Base-by-base conservation (phyloP, 805 yeast genomes). In the Maudiozyma turicensis region DNA sequence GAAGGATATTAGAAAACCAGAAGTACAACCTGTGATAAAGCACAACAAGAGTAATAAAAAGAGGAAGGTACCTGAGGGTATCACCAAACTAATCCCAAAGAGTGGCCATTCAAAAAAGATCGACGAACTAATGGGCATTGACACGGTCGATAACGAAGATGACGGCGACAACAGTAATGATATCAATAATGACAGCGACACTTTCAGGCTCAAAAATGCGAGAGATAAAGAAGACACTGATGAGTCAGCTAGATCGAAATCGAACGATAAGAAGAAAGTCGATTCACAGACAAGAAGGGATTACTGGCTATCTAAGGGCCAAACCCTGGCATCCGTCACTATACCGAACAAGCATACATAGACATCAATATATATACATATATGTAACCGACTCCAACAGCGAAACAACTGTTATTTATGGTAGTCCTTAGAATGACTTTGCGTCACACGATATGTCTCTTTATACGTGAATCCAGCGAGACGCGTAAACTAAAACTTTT, bases 261-360 rank as follows among this genome's bases (percentile, higher is more conserved):
- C 13, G n/a, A 44, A 8, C 9, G 1, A 2, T n/a, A 33, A 28
- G 14, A 30, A 20, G 26, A 20, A 20, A 1, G 68, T 64, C 3
- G 64, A 64, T 47, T 64, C 67, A 1, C 67, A 61, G 44, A 64
- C 69, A 0, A 56, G 58, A 48, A 49, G 69, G 31, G 64, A 64
- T 41, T 65, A 64, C 50, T 65, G 69, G 69, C 51, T 63, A 32
- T 61, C 65, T 31, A 65, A 65, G 51, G 67, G 67, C 13, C 58
- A 58, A 37, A 51, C 56, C n/a, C 50, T 58, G 34, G 44, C 54
- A 5, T 34, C 44, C 6, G 46, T 40, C 6, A 37, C 14, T 8
- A 46, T 46, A 30, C 46, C 50, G 15, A 48, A 45, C 8, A 42
- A 47, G 30, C 38, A 39, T 32, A 41, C 37, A 28, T 43, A 26